phyloP scores from a whole-genome alignment of 2,329 filamentous ascomycete genomes.

The Penicillium psychrosexuale region DNA sequence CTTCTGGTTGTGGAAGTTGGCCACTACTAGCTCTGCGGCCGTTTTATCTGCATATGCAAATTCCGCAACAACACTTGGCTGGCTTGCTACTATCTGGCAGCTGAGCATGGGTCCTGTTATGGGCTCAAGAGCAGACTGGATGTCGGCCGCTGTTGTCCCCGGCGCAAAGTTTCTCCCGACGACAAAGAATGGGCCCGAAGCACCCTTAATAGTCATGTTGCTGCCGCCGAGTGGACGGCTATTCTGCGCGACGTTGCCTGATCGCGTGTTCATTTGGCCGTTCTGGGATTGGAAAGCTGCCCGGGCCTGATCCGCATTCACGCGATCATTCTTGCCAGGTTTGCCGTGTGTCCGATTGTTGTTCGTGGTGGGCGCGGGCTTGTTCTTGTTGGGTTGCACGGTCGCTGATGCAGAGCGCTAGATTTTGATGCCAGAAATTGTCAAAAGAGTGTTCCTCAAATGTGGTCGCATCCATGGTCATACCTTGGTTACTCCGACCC shows the following conservation, averaged over 20 bases:
- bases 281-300: constrained; percentile 30
- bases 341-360: constrained; percentile 24
- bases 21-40: constrained; percentile 58
- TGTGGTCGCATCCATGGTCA: not conserved
- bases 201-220: constrained; percentile 56
- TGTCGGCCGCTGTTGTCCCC: constrained; percentile 64
- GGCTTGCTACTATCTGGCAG: constrained; percentile 52
- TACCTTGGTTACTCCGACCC: constrained; percentile 59
- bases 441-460: constrained; percentile 1
- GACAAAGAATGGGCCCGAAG: constrained; percentile 54
- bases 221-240: not conserved
- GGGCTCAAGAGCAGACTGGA: constrained; percentile 58
- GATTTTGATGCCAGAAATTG: not conserved
- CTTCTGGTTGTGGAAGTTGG: constrained; percentile 62
- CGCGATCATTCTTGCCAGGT: constrained; percentile 31
- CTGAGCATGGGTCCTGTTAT: constrained; percentile 52
- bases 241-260: constrained; percentile 23
- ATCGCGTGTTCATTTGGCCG: constrained; percentile 31
- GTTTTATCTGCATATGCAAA: constrained; percentile 55
- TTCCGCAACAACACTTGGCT: constrained; percentile 59
- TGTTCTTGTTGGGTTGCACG: constrained; percentile 37
- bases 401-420: constrained; percentile 44
- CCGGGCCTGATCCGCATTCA: constrained; percentile 34
- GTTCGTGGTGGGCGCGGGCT: constrained; percentile 33
- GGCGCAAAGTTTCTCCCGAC: constrained; percentile 62